Base-by-base conservation (phyloP, 768 basidiomycete species). In the Suillus paluster region DNA sequence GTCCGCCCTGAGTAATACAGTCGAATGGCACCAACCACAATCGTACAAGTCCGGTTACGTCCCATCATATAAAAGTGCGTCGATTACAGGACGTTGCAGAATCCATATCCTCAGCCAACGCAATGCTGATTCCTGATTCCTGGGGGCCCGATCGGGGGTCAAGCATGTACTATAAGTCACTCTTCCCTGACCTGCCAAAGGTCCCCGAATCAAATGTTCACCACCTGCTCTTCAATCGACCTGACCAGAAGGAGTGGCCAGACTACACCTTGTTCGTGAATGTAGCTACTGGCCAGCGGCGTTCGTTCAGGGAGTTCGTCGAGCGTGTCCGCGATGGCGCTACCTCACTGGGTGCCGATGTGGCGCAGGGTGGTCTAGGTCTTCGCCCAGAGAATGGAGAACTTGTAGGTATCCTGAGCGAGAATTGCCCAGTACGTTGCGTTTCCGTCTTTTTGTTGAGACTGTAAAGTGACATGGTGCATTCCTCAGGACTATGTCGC, bases 351-450 rank as follows among this genome's bases (percentile, higher is more conserved):
- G 82, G 75, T 2, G 71, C 76, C n/a, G 78, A 84, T 5, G 62
- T 75, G 11, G 64, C 73, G 0, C 70, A 81, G 19, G 88, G 88
- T 1, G 89, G 91, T 0, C 74, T 90, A 1, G 88, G 83, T 0
- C 68, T 92, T 12, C 68, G 73, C 9, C 71, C 73, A 1, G 77
- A 77, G 49, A 77, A 81, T 27, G 79, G 78, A 0, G 87, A 89
- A 54, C 81, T 90, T 19, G 79, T 91, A n/a, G 91, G 89, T 5
- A 83, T 93, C 7, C 81, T 91, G 70, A 85, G 84, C 71, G 81
- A 87, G 54, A 93, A 92, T 68, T 88, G 83, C 44, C 69, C 84
- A 65, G 89, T 88, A 69, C 66, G 85, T 75, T 15, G 36, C 30
- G 19, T 36, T 27, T 38, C 30, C 25, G 39, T 14, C n/a, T 17